These are phyloP conservation scores for Strigomonas culicis DNA, from an alignment of 208 protist genomes.

Conservation along the genomic window DNA sequence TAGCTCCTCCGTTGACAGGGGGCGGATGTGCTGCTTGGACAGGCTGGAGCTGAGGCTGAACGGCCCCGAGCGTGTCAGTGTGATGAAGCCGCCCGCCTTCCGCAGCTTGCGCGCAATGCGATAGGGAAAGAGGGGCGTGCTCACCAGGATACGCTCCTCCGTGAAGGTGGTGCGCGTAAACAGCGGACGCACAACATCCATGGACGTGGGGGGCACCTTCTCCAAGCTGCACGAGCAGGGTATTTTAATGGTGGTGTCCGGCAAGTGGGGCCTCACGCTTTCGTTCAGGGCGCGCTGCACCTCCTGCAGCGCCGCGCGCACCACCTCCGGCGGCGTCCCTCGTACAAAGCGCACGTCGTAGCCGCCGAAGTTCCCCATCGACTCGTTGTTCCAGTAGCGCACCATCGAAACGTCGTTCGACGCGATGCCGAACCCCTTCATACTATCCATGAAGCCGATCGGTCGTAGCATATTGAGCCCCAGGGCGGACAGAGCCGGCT, in stretches of 20 bases:
- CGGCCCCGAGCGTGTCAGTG: constrained; percentile 63
- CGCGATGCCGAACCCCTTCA: constrained; percentile 70
- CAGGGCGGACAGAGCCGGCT: constrained; percentile 21
- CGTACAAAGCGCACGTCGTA: constrained; percentile 78
- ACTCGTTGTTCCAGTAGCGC: constrained; percentile 89
- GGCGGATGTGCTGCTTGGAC: constrained; percentile 26
- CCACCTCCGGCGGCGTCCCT: constrained; percentile 50
- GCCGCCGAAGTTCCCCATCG: constrained; percentile 78
- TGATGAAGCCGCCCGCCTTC: constrained; percentile 41
- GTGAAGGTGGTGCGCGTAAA: constrained; percentile 17
- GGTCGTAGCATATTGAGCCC: constrained; percentile 81
- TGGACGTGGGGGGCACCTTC: neutral
- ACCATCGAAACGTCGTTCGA: constrained; percentile 84
- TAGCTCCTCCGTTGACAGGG: constrained; percentile 51
- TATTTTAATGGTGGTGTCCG: constrained; percentile 25
- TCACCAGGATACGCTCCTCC: constrained; percentile 50
- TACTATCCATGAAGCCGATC: constrained; percentile 74
- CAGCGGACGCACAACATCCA: constrained; percentile 10
- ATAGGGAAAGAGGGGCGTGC: constrained; percentile 75
- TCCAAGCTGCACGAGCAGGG: constrained; percentile 51
- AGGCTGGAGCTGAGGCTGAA: constrained; percentile 53
- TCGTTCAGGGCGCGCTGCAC: constrained; percentile 26
- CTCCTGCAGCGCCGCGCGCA: constrained; percentile 28
- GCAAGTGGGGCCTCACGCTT: constrained; percentile 35
- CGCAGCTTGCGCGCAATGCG: constrained; percentile 51